Base-by-base conservation (phyloP, 805 yeast species). In the Zygosaccharomyces rouxii region DNA sequence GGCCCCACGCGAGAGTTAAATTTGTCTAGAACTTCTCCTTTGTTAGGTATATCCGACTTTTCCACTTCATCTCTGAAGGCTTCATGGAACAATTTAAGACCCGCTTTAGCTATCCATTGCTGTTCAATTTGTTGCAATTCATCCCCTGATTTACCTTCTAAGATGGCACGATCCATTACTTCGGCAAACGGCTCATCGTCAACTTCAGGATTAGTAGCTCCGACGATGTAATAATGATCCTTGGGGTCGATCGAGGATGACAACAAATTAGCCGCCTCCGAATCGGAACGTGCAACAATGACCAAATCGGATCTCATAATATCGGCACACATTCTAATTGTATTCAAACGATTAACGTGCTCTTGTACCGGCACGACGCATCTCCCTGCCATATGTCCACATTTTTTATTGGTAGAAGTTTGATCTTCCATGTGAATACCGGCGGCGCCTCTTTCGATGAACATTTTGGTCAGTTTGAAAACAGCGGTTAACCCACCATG, bases 301-400 rank as follows among this genome's bases (percentile, higher is more conserved):
- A 92, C 72, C 65, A 92, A 77, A 64, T 89, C 89, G 38, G 89
- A 79, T 45, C 95, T 94, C 72, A 88, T 81, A 54, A 90, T 86
- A 72, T 92, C 98, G 42, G 97, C 97, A 63, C 95, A 82, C 54
- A 96, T 89, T 71, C 98, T 84, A 63, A 92, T 87, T 43, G 97
- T 95, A 56, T 89, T 84, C 68, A 92, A 77, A 70, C 98, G 82
- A 75, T 88, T 89, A 71, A 92, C 87, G 73, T 92, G 98, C 75
- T 92, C 98, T 73, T 89, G 97, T 51, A 89, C 94, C 55, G 98
- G 98, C 54, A 92, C 97, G 59, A 92, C 81, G 46, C 94, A 97
- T 72, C 94, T 89, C 62, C 98, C 98, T 57, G 96, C 97, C 98
- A 92, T 92, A 73, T 92, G 98, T 53, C 98, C 98, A 75, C 98